phyloP scores from a whole-genome alignment of 495 filamentous ascomycete species.

The Annulohypoxylon stygium region DNA sequence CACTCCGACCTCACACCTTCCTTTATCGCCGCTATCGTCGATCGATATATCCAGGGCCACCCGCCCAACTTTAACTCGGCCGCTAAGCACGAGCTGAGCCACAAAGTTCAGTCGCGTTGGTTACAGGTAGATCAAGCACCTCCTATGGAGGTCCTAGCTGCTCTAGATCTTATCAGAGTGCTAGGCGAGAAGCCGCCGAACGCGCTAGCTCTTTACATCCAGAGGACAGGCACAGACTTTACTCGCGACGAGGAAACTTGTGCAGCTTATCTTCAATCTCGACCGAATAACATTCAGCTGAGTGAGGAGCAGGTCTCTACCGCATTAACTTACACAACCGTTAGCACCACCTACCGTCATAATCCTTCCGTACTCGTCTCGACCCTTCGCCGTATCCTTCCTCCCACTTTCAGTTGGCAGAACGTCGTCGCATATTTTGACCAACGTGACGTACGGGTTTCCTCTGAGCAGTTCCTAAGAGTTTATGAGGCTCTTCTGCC shows the following conservation, averaged over 20 bases:
- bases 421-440: constrained; percentile 86
- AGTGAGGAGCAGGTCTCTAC: constrained; percentile 85
- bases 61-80: constrained; percentile 84
- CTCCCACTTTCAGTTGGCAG: constrained; percentile 81
- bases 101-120: constrained; percentile 77
- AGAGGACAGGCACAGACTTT: constrained; percentile 75
- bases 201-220: constrained; percentile 80
- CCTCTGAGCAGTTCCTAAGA: constrained; percentile 80
- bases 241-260: constrained; percentile 65
- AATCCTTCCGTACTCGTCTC: constrained; percentile 79
- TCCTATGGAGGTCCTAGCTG: constrained; percentile 78
- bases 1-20: constrained; percentile 71
- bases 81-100: constrained; percentile 74
- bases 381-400: constrained; percentile 60
- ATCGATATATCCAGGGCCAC: constrained; percentile 83
- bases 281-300: constrained; percentile 75
- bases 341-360: constrained; percentile 79
- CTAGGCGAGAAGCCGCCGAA: constrained; percentile 71
- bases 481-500: constrained; percentile 82
- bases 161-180: constrained; percentile 79
- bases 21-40: constrained; percentile 81
- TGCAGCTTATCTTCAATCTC: constrained; percentile 68
- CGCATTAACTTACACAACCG: constrained; percentile 79
- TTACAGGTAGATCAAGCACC: constrained; percentile 66
- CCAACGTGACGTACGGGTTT: constrained; percentile 78